Percentiles rank a stretch among this genome's conserved stretches.
These are phyloP conservation scores for Porodaedalea pini DNA, from an alignment of 1,284 basidiomycete genomes.

Conservation along the genomic window DNA sequence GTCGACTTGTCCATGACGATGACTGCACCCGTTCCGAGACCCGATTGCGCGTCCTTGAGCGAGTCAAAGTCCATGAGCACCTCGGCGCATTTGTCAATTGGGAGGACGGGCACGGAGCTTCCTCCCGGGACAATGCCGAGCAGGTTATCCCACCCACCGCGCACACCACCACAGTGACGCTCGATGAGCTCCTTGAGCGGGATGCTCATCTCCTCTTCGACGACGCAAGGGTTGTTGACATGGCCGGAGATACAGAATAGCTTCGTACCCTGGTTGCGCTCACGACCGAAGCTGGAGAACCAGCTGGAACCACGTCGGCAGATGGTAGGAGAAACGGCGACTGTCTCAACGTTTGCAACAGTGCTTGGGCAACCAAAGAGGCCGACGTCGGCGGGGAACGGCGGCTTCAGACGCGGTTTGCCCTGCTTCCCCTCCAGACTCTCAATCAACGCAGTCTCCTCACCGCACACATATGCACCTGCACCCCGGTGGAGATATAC, in stretches of 20 bases:
- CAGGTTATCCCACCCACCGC: slow-evolving; percentile 95
- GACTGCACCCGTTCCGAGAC: slow-evolving; percentile 95
- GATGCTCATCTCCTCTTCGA: slow-evolving; percentile 99
- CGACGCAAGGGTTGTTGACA: slow-evolving; percentile 97
- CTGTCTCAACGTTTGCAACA: slow-evolving; percentile 98
- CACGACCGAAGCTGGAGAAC: slow-evolving; percentile 92
- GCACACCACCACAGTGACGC: slow-evolving; percentile 94
- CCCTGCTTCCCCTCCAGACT: slow-evolving; percentile 97
- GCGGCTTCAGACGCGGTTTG: slow-evolving; percentile 97
- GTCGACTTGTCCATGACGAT: slow-evolving; percentile 99
- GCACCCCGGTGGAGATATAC: slow-evolving; percentile 97
- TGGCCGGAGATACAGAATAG: slow-evolving; percentile 95
- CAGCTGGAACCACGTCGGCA: slow-evolving; percentile 88
- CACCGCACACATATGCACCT: slow-evolving; percentile 97
- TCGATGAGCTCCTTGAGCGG: slow-evolving; percentile 92
- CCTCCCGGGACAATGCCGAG: slow-evolving; percentile 95
- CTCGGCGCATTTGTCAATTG: slow-evolving; percentile 76
- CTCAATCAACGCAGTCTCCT: slow-evolving; percentile 98
- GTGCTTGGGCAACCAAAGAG: slow-evolving; percentile 96
- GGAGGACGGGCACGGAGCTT: slow-evolving; percentile 92
- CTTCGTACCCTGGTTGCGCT: slow-evolving; percentile 95
- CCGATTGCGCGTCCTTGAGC: slow-evolving; percentile 90
- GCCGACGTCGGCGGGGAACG: slow-evolving; percentile 97
- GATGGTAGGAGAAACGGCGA: slow-evolving; percentile 96
- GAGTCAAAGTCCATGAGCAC: slow-evolving; percentile 99